Conservation (phyloP, 2,329 filamentous ascomycete species). For the Colletotrichum falcatum region DNA sequence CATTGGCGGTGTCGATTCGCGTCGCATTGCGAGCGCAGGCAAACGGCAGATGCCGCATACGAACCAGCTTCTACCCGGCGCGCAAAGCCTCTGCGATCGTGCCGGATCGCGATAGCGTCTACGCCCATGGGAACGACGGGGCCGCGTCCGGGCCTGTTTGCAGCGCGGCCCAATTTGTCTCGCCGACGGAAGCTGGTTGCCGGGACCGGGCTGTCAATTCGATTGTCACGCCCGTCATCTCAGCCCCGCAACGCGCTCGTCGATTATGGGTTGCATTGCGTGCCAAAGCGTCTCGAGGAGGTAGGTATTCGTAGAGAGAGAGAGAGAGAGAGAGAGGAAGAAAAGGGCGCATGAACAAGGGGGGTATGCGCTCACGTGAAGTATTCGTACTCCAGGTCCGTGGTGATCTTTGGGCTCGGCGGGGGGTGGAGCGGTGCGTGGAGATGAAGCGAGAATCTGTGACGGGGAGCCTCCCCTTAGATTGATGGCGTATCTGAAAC, state of each 20-base stretch:
- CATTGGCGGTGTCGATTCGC: slow-evolving; percentile 1
- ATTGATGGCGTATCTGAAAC: slow-evolving; percentile 37
- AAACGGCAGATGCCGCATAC: background rate
- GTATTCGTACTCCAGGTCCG: background rate
- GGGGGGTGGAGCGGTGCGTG: slow-evolving; percentile 6
- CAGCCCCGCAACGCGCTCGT: slow-evolving; percentile 19
- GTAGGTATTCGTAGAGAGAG: too few relatives aligned
- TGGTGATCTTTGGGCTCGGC: background rate
- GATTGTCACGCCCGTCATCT: slow-evolving; percentile 34
- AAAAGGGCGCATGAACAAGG: slow-evolving; percentile 23
- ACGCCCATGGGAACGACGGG: background rate
- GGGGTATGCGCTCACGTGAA: background rate
- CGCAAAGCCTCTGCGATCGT: slow-evolving; percentile 2
- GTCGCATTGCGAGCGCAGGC: background rate
- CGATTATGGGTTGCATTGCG: slow-evolving; percentile 6
- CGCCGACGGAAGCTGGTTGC: slow-evolving; percentile 20
- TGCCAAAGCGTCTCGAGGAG: background rate
- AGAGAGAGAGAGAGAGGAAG: too few relatives aligned
- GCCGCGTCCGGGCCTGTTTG: background rate
- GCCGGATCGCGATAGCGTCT: slow-evolving; percentile 19
- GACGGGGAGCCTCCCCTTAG: slow-evolving; percentile 12
- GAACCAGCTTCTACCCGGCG: slow-evolving; percentile 9
- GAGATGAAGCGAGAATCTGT: slow-evolving; percentile 32
- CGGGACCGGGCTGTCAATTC: slow-evolving; percentile 16
- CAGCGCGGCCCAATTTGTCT: slow-evolving; percentile 17